phyloP scores from a whole-genome alignment of 2,329 filamentous ascomycete genomes.

The Fusarium sp. region DNA sequence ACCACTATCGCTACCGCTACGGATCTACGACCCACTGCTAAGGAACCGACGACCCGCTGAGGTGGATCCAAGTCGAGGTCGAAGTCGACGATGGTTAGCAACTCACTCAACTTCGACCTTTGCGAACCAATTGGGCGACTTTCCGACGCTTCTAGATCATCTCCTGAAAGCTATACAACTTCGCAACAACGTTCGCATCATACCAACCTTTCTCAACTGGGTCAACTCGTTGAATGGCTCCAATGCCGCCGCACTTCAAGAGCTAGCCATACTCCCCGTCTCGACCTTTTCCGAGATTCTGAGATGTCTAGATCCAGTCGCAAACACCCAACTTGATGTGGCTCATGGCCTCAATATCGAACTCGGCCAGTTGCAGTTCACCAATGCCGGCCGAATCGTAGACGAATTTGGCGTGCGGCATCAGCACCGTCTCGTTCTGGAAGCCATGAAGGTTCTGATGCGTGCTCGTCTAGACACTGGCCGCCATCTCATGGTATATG shows the following conservation, averaged over 20 bases:
- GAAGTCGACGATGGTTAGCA: slow-evolving; percentile 41
- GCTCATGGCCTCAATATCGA: slow-evolving; percentile 53
- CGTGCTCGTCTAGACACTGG: slow-evolving; percentile 45
- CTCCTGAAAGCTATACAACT: slow-evolving; percentile 49
- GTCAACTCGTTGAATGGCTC: slow-evolving; percentile 35
- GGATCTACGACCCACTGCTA: slow-evolving; percentile 38
- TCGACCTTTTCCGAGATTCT: slow-evolving; percentile 71
- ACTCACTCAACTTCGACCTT: slow-evolving; percentile 27
- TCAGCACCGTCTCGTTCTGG: slow-evolving; percentile 52
- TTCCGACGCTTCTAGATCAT: slow-evolving; percentile 31
- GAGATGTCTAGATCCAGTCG: slow-evolving; percentile 66
- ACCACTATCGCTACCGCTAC: slow-evolving; percentile 4
- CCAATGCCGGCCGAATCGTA: slow-evolving; percentile 49
- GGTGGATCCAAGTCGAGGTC: slow-evolving; percentile 8
- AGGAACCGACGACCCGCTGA: slow-evolving; percentile 33
- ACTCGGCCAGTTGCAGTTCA: slow-evolving; percentile 52
- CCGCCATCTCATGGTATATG: slow-evolving; percentile 47
- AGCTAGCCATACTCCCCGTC: slow-evolving; percentile 56
- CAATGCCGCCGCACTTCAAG: slow-evolving; percentile 44
- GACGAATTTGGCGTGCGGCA: slow-evolving; percentile 58
- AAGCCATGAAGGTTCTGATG: slow-evolving; percentile 49
- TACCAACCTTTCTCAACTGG: slow-evolving; percentile 44
- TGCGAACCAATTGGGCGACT: slow-evolving; percentile 8
- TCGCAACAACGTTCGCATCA: slow-evolving; percentile 38
- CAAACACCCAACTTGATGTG: slow-evolving; percentile 59